phyloP scores from a whole-genome alignment of 164 flowering plant species.

The Pachysandra terminalis region DNA sequence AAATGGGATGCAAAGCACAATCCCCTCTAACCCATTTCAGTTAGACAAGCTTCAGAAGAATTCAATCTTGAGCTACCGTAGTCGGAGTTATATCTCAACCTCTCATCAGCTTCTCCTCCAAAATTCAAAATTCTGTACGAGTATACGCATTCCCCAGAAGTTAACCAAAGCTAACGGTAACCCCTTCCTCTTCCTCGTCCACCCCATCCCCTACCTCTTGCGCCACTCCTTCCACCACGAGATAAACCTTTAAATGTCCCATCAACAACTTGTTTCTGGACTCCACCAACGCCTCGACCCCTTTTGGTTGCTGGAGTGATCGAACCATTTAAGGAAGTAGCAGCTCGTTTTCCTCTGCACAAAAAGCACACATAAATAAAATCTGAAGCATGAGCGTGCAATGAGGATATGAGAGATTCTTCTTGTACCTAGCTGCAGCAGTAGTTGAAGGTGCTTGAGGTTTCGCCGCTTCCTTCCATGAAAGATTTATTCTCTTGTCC shows the following conservation, averaged over 20 bases:
- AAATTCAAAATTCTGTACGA: neutral
- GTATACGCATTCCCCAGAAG: neutral
- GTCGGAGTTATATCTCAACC: conserved; percentile 10
- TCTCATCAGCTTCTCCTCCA: neutral
- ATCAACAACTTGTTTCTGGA: conserved; percentile 66
- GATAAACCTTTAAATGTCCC: conserved; percentile 71
- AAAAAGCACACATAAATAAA: neutral
- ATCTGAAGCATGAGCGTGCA: neutral
- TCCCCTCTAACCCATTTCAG: neutral
- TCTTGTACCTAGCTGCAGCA: conserved; percentile 50
- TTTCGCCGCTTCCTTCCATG: conserved; percentile 86
- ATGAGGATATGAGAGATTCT: neutral
- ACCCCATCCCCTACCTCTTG: conserved; percentile 44
- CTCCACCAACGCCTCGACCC: conserved; percentile 69
- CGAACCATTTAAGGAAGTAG: conserved; percentile 47
- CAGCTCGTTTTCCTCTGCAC: conserved; percentile 66
- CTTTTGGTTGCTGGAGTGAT: conserved; percentile 42
- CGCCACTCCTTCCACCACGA: conserved; percentile 53
- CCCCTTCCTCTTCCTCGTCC: conserved; percentile 73
- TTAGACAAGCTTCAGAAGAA: conserved; percentile 1
- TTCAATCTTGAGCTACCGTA: neutral
- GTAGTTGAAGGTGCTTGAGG: conserved; percentile 37
- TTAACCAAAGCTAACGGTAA: conserved; percentile 26
- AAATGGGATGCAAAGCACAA: neutral
- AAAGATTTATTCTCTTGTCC: conserved; percentile 73